Percentiles rank a stretch among this genome's conserved stretches.
Conservation (phyloP, 1,284 basidiomycete genomes). For the Phellopilus nigrolimitatus region DNA sequence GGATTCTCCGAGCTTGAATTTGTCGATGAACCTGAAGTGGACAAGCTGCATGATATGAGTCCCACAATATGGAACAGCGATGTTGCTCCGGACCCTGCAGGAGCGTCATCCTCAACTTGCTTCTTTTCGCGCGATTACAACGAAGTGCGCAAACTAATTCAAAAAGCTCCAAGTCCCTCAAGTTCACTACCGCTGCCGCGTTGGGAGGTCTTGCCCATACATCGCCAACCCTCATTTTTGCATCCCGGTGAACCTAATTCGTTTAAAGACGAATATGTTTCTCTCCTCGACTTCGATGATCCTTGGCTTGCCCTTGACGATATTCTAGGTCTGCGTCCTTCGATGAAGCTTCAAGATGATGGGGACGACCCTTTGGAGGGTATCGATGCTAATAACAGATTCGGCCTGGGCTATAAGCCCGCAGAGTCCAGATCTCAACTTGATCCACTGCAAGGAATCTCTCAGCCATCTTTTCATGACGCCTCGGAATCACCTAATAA, state of each 20-base stretch:
- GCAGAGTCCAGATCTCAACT: neutral
- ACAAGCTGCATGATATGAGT: neutral
- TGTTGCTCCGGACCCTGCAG: too few species aligned
- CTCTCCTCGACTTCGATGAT: conserved; percentile 16
- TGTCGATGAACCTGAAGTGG: neutral
- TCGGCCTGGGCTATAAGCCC: conserved; percentile 12
- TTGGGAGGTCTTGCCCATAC: too few species aligned
- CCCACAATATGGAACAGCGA: neutral
- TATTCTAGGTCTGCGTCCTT: conserved; percentile 20
- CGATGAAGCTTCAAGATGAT: conserved; percentile 1
- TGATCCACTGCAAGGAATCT: neutral
- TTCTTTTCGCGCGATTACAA: neutral
- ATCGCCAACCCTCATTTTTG: too few species aligned
- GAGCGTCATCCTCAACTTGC: neutral
- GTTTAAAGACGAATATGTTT: neutral
- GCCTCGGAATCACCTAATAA: neutral
- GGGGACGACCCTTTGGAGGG: neutral
- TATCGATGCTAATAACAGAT: conserved; percentile 11
- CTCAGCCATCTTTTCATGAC: neutral
- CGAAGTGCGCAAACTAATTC: neutral
- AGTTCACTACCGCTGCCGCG: neutral
- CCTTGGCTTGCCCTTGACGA: conserved; percentile 23
- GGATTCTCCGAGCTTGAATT: conserved; percentile 17
- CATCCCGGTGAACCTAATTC: neutral
- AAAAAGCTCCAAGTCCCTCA: neutral